phyloP scores from a whole-genome alignment of 306 rosid species.

The Cucumis hystrix region DNA sequence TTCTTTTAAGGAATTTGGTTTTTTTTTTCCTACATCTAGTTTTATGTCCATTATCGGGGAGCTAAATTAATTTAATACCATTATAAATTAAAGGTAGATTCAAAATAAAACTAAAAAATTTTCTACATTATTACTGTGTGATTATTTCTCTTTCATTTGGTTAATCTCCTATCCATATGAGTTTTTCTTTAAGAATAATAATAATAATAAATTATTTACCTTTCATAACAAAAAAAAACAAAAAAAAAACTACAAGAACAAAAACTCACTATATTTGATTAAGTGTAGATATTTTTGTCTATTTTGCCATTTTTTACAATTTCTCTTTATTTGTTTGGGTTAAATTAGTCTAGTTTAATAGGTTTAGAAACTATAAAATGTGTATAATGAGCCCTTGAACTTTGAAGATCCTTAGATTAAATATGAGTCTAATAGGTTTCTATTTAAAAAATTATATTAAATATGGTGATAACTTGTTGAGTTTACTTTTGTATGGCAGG shows the following conservation, averaged over 20 bases:
- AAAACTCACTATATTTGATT: too few relatives aligned
- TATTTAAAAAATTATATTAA: neutral
- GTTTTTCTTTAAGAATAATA: too few relatives aligned
- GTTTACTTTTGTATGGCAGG: conserved; percentile 32
- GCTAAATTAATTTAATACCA: too few relatives aligned
- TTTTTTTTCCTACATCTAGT: too few relatives aligned
- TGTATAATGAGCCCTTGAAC: neutral
- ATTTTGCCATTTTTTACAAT: too few relatives aligned
- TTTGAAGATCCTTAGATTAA: too few relatives aligned
- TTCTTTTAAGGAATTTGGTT: too few relatives aligned
- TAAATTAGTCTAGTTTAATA: neutral
- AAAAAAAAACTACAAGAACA: too few relatives aligned
- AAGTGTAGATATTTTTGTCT: too few relatives aligned
- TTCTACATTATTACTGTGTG: neutral
- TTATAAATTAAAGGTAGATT: neutral
- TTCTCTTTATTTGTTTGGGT: neutral
- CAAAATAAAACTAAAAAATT: neutral
- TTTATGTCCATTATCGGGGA: neutral
- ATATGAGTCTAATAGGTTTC: neutral
- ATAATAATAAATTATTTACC: too few relatives aligned
- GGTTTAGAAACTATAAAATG: too few relatives aligned
- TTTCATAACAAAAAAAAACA: too few relatives aligned
- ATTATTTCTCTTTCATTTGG: neutral
- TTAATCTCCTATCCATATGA: neutral
- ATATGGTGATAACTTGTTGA: neutral